Conservation (phyloP, 495 filamentous ascomycete genomes). For the Recurvomyces mirabilis region DNA sequence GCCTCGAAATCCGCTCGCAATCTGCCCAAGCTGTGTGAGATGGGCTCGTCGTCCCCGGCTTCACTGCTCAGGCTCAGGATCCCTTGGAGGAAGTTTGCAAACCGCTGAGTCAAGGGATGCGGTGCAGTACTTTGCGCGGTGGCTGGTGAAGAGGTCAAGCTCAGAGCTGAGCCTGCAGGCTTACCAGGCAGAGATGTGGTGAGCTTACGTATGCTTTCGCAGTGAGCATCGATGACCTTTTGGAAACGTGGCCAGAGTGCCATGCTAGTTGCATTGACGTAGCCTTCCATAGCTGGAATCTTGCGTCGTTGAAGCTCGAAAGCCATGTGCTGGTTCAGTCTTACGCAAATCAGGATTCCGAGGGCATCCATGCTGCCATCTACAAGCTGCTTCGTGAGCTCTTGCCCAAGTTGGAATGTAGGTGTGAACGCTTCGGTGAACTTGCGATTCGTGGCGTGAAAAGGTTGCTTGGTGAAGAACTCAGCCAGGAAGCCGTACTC, state of each 20-base stretch:
- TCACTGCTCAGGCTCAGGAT: constrained; percentile 73
- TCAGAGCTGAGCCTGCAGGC: constrained; percentile 42
- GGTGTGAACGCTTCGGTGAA: constrained; percentile 77
- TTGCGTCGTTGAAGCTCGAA: constrained; percentile 88
- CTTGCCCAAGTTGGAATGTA: constrained; percentile 68
- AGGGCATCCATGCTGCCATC: constrained; percentile 69
- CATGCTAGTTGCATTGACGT: constrained; percentile 93
- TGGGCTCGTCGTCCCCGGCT: constrained; percentile 85
- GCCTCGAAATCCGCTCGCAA: constrained; percentile 39
- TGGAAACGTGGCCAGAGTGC: constrained; percentile 93
- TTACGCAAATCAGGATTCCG: constrained; percentile 79
- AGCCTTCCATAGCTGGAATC: constrained; percentile 76
- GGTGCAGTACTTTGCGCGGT: constrained; percentile 71
- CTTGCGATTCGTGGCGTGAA: constrained; percentile 48
- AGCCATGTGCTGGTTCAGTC: constrained; percentile 81
- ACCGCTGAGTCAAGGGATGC: constrained; percentile 81
- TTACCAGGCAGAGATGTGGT: constrained; percentile 41
- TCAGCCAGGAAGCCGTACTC: constrained; percentile 88
- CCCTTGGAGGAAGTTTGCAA: constrained; percentile 79
- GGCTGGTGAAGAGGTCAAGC: constrained; percentile 45
- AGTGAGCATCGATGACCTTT: constrained; percentile 83
- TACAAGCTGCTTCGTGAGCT: constrained; percentile 58
- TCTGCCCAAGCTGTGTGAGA: constrained; percentile 64
- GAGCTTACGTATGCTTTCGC: constrained; percentile 62
- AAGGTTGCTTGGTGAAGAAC: constrained; percentile 61